phyloP scores from a whole-genome alignment of 331 rosid genomes.

The Quercus lobata region DNA sequence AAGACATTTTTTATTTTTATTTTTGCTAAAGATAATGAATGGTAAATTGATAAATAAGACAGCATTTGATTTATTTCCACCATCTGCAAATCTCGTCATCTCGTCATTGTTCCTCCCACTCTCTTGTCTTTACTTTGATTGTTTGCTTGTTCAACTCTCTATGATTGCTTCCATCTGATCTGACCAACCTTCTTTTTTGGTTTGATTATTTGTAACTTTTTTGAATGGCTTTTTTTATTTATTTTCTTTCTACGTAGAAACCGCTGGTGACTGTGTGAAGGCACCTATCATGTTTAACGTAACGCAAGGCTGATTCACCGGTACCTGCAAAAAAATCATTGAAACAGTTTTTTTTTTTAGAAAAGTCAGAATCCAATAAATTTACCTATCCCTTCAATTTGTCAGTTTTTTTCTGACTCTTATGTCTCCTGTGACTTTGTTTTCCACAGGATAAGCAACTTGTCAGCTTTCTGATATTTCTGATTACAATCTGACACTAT shows the following conservation, averaged over 20 bases:
- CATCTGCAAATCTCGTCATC: too few relatives aligned
- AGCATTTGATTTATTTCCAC: too few relatives aligned
- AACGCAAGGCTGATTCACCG: slow-evolving; percentile 75
- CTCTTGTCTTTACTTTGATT: too few relatives aligned
- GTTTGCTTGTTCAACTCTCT: too few relatives aligned
- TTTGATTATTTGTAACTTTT: neutral
- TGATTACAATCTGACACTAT: neutral
- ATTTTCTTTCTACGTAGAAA: slow-evolving; percentile 5
- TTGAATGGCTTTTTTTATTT: neutral
- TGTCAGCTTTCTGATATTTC: neutral
- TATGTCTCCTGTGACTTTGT: neutral
- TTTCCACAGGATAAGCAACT: too few relatives aligned
- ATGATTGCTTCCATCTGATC: neutral
- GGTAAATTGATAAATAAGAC: too few relatives aligned
- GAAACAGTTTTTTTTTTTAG: neutral
- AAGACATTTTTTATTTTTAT: too few relatives aligned
- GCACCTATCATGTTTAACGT: slow-evolving; percentile 68
- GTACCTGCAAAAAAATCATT: slow-evolving; percentile 47
- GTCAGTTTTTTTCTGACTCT: neutral
- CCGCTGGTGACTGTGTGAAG: slow-evolving; percentile 62
- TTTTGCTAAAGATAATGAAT: too few relatives aligned
- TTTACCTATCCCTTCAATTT: neutral
- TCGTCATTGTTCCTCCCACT: too few relatives aligned
- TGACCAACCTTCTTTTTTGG: neutral
- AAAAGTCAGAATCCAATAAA: neutral